phyloP scores from a whole-genome alignment of 148 eudicot species.

The Rhododendron griersonianum region DNA sequence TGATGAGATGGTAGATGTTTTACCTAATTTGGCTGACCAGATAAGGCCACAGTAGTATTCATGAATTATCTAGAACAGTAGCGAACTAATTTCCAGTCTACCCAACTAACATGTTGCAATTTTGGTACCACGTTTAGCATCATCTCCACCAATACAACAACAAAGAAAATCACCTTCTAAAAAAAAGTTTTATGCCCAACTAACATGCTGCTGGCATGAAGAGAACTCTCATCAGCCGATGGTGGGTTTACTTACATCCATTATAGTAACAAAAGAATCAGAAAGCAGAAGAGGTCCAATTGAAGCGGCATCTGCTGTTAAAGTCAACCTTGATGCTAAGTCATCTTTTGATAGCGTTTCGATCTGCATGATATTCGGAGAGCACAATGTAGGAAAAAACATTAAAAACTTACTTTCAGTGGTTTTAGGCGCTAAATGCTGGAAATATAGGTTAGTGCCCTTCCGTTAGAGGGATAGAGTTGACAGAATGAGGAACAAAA shows the following conservation, averaged over 20 bases:
- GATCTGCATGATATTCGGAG: conserved; percentile 49
- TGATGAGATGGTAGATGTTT: not conserved
- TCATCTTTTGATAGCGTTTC: conserved; percentile 81
- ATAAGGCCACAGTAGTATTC: not conserved
- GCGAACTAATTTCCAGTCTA: not conserved
- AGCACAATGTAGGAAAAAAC: not conserved
- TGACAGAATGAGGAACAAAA: not conserved
- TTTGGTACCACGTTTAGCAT: not conserved
- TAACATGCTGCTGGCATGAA: not conserved
- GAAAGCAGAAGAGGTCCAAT: conserved; percentile 74
- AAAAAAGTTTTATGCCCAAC: not conserved
- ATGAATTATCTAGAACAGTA: conserved; percentile 2
- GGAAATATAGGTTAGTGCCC: not conserved
- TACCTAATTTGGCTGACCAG: not conserved
- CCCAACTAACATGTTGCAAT: conserved; percentile 6
- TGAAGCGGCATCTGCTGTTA: conserved; percentile 64
- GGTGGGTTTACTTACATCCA: conserved; percentile 62
- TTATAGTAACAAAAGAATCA: conserved; percentile 69
- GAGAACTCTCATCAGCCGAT: not conserved
- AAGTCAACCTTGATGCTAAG: conserved; percentile 80
- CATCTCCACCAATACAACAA: not conserved
- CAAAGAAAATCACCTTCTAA: not conserved
- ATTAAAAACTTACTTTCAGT: not conserved
- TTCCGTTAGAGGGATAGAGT: not conserved
- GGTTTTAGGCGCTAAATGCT: no score